These are phyloP conservation scores for Prunus campanulata DNA, from an alignment of 306 rosid genomes.

Conservation along the genomic window DNA sequence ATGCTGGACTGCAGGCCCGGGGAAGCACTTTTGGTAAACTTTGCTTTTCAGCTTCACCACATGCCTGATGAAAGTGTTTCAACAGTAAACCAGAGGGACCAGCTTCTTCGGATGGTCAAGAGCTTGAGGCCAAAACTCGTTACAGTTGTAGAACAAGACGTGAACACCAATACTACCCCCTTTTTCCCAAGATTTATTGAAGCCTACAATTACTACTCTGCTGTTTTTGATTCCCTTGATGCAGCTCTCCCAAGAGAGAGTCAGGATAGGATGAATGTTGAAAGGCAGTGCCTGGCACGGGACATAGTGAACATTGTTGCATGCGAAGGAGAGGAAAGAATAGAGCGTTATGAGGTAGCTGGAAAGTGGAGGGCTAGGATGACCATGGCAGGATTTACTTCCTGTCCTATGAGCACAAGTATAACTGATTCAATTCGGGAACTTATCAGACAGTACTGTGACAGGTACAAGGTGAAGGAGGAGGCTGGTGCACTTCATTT, in stretches of 20 bases:
- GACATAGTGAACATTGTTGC: constrained; percentile 90
- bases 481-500: constrained; percentile 82
- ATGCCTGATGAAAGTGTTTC: constrained; percentile 99
- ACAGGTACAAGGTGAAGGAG: constrained; percentile 68
- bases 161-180: constrained; percentile 86
- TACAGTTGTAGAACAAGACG: constrained; percentile 90
- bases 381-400: constrained; percentile 84
- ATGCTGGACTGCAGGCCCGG: constrained; percentile 69
- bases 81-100: constrained; percentile 75
- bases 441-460: constrained; percentile 56
- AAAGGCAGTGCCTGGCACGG: constrained; percentile 88
- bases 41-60: constrained; percentile 96
- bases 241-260: constrained; percentile 88
- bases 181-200: constrained; percentile 80
- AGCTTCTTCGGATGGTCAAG: constrained; percentile 87
- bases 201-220: constrained; percentile 79
- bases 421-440: constrained; percentile 45
- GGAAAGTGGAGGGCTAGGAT: constrained; percentile 99
- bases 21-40: constrained; percentile 84
- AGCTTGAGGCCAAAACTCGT: constrained; percentile 85
- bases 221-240: constrained; percentile 84
- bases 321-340: constrained; percentile 90
- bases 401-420: constrained; percentile 51
- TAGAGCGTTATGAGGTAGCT: constrained; percentile 90
- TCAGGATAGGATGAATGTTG: constrained; percentile 91